Conservation (phyloP, 306 rosid species). For the Vachellia collinsii region DNA sequence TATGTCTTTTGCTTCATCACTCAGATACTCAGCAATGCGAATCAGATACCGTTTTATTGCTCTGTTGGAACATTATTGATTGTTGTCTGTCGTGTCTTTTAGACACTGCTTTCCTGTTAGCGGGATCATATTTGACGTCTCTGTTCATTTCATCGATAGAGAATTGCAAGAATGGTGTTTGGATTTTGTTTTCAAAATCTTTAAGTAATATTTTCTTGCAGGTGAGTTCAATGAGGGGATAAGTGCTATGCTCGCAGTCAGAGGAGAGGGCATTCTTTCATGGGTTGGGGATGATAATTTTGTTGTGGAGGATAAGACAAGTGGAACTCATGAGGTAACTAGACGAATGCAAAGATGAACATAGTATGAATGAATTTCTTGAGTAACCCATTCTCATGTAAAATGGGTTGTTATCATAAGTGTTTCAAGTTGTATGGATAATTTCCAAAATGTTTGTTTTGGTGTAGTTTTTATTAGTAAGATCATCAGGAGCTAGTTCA, state of each 20-base stretch:
- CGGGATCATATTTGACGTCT: not conserved
- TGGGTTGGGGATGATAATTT: constrained; percentile 75
- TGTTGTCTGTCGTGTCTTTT: not conserved
- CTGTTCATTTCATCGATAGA: not conserved
- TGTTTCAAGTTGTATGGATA: not conserved
- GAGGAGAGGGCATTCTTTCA: constrained; percentile 66
- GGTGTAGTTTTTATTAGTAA: not conserved
- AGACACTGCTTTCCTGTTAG: not conserved
- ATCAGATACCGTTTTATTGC: not conserved
- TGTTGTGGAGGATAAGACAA: constrained; percentile 61
- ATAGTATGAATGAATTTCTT: not conserved
- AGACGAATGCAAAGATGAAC: not conserved
- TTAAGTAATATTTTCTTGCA: constrained; percentile 35
- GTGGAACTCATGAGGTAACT: constrained; percentile 61
- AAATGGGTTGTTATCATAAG: constrained; percentile 11
- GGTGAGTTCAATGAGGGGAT: constrained; percentile 69
- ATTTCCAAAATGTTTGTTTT: not conserved
- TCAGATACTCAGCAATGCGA: not conserved
- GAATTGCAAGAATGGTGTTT: constrained; percentile 5
- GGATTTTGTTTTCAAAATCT: constrained; percentile 10
- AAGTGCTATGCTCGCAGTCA: constrained; percentile 63
- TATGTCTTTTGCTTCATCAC: constrained; percentile 36
- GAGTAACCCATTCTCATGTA: constrained; percentile 15
- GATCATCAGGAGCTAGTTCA: not conserved
- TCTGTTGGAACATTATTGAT: constrained; percentile 4